Percentiles rank a stretch among this genome's conserved stretches.
phyloP scores from a whole-genome alignment of 1,139 yeast species.

The Candida sojae region DNA sequence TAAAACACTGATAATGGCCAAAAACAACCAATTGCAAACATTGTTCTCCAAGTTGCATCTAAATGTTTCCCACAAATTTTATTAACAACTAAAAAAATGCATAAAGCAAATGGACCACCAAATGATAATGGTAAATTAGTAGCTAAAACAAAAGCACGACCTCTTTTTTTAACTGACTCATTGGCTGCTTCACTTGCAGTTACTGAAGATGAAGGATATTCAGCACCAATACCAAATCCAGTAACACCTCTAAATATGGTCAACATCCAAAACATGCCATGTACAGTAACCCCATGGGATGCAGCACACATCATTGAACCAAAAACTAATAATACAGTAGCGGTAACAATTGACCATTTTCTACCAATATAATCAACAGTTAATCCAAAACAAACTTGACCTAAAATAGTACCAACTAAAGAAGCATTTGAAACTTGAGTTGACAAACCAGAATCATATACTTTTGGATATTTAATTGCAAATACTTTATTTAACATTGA shows the following conservation, averaged over 20 bases:
- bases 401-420: conserved; percentile 50
- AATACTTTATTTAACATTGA: conserved; percentile 46
- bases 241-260: conserved; percentile 66
- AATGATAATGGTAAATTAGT: conserved; percentile 73
- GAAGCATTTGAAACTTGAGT: conserved; percentile 53
- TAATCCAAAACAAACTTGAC: conserved; percentile 48
- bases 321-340: conserved; percentile 44
- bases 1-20: conserved; percentile 76
- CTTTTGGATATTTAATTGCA: conserved; percentile 29
- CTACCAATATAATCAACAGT: conserved; percentile 49
- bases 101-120: conserved; percentile 78
- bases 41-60: conserved; percentile 69
- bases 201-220: conserved; percentile 70
- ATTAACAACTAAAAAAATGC: conserved; percentile 66
- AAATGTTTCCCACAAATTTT: conserved; percentile 53
- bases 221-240: conserved; percentile 80
- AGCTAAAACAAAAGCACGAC: conserved; percentile 62
- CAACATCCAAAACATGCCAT: conserved; percentile 71
- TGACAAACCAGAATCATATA: conserved; percentile 38
- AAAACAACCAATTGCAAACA: conserved; percentile 72
- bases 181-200: conserved; percentile 76
- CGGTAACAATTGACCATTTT: conserved; percentile 48
- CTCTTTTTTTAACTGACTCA: conserved; percentile 60
- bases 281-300: conserved; percentile 41
- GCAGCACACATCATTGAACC: conserved; percentile 54